phyloP scores from a whole-genome alignment of 2,329 filamentous ascomycete species.

The Plenodomus tracheiphilus region DNA sequence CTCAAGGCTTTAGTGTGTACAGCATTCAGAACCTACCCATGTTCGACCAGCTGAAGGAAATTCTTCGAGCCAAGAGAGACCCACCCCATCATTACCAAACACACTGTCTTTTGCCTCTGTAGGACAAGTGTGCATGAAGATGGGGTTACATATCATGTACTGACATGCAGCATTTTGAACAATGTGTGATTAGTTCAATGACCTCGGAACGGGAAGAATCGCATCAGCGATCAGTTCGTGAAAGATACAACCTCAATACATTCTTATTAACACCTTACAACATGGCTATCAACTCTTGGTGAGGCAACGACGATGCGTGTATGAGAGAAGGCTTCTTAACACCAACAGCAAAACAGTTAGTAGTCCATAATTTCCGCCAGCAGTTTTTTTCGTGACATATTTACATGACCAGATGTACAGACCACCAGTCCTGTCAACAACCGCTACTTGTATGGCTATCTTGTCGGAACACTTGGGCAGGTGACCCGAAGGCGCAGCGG shows the following conservation, averaged over 20 bases:
- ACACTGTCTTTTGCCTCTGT: constrained; percentile 56
- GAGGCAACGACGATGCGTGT: too few species aligned
- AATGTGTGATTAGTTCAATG: background rate
- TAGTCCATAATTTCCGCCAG: too few species aligned
- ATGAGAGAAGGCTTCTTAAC: too few species aligned
- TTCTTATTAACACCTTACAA: background rate
- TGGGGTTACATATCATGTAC: constrained; percentile 55
- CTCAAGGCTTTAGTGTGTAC: constrained; percentile 71
- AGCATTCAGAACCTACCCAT: constrained; percentile 63
- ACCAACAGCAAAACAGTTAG: too few species aligned
- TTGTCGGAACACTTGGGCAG: background rate
- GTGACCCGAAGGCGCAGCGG: constrained; percentile 9
- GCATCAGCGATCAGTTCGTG: background rate
- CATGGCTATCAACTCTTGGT: background rate
- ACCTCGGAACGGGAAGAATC: background rate
- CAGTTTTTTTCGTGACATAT: too few species aligned
- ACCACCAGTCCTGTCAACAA: too few species aligned
- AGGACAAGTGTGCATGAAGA: constrained; percentile 67
- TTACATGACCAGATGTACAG: too few species aligned
- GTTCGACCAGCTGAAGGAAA: constrained; percentile 69
- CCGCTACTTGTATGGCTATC: too few species aligned
- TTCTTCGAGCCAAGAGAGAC: constrained; percentile 66
- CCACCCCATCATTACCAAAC: constrained; percentile 67
- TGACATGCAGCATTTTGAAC: background rate
- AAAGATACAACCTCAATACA: too few species aligned